Evolutionary conservation across 176 grass and related monocot genomes (phyloP), one percentile per base, ranked within the genome.

Genomic region (Musa beccarii): DNA sequence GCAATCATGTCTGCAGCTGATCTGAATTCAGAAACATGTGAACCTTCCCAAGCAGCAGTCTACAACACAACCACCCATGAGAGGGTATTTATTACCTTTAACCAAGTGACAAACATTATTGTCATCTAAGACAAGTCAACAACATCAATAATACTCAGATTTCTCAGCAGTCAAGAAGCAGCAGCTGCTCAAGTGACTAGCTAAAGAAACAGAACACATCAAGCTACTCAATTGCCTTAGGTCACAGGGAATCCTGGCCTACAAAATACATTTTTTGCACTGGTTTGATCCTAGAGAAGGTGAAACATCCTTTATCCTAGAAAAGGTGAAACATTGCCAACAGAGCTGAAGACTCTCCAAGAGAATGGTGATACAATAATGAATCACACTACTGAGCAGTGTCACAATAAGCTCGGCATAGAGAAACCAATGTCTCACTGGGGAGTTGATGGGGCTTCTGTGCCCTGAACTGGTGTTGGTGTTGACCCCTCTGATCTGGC

Each of bases 401-500:
- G 34, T 43, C 34, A 43, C 3, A 4, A 0, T 43, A 43, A 43
- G 34, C 34, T 20, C 1, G 6, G 15, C 14, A 59, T 62, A 15
- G 8, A 63, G 61, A 25, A 63, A 22, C n/a, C 34, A 10, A 17
- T 22, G 23, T 53, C 54, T 49, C 16, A 34, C n/a, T 43, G 54
- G 0, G 24, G 53, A 22, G 69, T 12, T 29, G 24, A 2, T 11
- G 53, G 54, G 8, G 53, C 54, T 61, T 59, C 54, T 49, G 3
- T 75, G n/a, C 13, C 54, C 26, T 61, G 53, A 26, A 10, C 22
- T 19, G 11, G 22, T 17, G 63, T 43, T 2, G 77, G 77, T 11
- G 53, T 59, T 59, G 77, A 70, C 10, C 67, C 25, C 67, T 79
- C 77, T 9, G 66, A 79, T 59, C 75, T 53, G 43, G 59, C 20